Conservation (phyloP, 305 asterid species). For the Fraxinus ornus region DNA sequence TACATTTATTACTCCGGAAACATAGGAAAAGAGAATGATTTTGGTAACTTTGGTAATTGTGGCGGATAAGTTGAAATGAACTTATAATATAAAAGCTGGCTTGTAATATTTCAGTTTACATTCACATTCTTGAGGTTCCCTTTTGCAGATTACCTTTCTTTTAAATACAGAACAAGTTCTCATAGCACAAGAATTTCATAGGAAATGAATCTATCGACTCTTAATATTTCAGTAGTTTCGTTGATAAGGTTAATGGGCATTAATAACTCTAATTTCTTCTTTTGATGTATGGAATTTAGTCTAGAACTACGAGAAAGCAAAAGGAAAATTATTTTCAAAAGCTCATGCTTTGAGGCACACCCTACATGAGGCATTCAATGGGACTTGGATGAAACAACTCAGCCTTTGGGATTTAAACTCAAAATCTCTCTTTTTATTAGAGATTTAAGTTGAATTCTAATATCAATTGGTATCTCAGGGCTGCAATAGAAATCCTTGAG, state of each 20-base stretch:
- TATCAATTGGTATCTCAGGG: not conserved
- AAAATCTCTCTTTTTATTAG: not conserved
- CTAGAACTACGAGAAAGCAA: not conserved
- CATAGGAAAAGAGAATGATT: not conserved
- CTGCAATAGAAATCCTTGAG: not conserved
- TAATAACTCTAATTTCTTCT: not conserved
- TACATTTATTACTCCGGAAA: not conserved
- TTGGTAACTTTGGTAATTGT: not conserved
- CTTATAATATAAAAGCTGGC: not conserved
- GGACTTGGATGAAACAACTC: not conserved
- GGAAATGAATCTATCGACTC: not conserved
- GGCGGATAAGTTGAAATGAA: not conserved
- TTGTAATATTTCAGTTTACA: not conserved
- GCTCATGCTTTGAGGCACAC: not conserved
- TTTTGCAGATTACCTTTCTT: not conserved
- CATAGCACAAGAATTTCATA: not conserved
- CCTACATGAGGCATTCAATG: not conserved
- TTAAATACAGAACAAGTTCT: not conserved
- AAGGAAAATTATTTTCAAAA: not conserved
- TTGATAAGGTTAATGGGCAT: not conserved
- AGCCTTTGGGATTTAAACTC: not conserved
- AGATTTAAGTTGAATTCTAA: not conserved
- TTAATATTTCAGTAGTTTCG: not conserved
- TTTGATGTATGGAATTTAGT: not conserved
- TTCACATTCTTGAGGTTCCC: not conserved